Evolutionary conservation across 441 rosid genomes (phyloP).

Genomic region (Pelargonium cotyledonis): DNA sequence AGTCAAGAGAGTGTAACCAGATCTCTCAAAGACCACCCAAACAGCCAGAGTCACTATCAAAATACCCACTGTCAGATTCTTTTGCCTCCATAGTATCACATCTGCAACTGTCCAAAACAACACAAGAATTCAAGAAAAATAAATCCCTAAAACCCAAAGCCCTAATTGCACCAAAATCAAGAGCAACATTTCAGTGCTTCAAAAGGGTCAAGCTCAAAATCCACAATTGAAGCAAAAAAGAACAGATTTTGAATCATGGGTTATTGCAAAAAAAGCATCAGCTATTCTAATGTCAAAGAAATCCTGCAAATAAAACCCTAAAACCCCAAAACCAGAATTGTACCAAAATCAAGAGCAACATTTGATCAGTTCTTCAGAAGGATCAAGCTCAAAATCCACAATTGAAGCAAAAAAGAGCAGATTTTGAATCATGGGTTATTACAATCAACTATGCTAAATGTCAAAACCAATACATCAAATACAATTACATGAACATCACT

Average conservation of each 20-base stretch:
- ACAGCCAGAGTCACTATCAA: slow-evolving; percentile 57
- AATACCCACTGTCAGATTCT: slow-evolving; percentile 55
- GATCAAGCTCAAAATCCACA: neutral
- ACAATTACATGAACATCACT: neutral
- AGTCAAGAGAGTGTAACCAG: slow-evolving; percentile 75
- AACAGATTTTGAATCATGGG: no score
- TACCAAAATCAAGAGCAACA: neutral
- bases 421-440: no score
- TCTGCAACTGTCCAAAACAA: slow-evolving; percentile 65
- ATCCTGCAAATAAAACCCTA: neutral
- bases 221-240: neutral
- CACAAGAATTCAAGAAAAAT: neutral
- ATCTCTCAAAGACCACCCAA: slow-evolving; percentile 85
- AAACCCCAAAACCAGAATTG: neutral
- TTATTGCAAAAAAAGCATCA: neutral
- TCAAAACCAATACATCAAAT: neutral
- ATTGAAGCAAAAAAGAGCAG: neutral
- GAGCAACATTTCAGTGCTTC: neutral
- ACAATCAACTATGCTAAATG: neutral
- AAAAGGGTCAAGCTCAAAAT: slow-evolving; percentile 3
- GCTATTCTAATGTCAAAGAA: neutral
- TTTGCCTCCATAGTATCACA: slow-evolving; percentile 79
- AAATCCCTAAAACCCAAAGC: neutral
- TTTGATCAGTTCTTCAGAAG: neutral
- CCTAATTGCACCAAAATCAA: neutral